phyloP scores from a whole-genome alignment of 2,329 filamentous ascomycete genomes.

The Diplodia intermedia region DNA sequence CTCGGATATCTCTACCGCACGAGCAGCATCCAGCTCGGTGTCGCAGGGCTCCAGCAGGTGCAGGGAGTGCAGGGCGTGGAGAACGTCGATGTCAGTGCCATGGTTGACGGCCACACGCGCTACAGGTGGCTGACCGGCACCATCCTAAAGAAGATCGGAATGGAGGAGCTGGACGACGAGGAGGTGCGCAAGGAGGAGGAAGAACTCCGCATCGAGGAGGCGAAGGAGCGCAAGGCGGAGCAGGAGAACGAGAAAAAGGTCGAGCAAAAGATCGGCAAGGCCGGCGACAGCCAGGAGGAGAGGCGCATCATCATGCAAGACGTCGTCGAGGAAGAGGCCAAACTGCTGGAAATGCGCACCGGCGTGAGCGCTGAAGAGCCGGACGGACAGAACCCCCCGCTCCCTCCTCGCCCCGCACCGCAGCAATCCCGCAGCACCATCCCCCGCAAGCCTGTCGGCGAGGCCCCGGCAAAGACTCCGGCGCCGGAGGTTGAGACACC shows the following conservation, averaged over 20 bases:
- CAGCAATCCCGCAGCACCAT: background rate
- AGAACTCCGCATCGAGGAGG: constrained; percentile 53
- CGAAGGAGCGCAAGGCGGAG: constrained; percentile 51
- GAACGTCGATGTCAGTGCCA: constrained; percentile 60
- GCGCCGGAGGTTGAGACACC: background rate
- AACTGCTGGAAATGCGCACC: constrained; percentile 23
- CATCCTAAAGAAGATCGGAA: constrained; percentile 60
- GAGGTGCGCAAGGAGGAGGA: constrained; percentile 56
- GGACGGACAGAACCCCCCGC: constrained; percentile 2
- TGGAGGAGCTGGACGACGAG: constrained; percentile 58
- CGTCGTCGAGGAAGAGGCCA: constrained; percentile 25
- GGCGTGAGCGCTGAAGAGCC: background rate
- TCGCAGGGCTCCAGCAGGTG: constrained; percentile 82
- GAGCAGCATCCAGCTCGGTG: constrained; percentile 79
- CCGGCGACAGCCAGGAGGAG: constrained; percentile 7
- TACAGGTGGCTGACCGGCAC: constrained; percentile 60
- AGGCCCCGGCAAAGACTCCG: background rate
- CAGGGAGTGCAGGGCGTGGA: constrained; percentile 70
- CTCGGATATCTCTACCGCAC: constrained; percentile 87
- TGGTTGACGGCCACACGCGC: constrained; percentile 58
- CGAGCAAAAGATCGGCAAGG: constrained; percentile 14
- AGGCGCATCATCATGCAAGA: constrained; percentile 21
- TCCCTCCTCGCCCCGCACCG: background rate
- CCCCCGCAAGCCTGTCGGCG: constrained; percentile 16
- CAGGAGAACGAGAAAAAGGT: constrained; percentile 48